Evolutionary conservation across 2,329 filamentous ascomycete genomes (phyloP).

Genomic region (Dothistroma septosporum): DNA sequence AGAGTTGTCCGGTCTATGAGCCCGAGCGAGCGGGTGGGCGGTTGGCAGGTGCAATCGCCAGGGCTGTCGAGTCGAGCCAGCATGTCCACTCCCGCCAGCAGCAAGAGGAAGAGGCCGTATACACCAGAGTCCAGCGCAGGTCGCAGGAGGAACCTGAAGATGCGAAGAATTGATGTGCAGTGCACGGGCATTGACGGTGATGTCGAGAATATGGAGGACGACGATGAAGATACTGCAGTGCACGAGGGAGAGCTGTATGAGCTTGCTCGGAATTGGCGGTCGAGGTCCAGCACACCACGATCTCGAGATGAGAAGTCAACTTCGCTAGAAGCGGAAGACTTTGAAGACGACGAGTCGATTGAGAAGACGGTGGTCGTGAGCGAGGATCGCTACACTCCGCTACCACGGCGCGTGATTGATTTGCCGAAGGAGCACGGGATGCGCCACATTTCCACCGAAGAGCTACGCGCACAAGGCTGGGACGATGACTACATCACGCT

Average conservation of each 20-base stretch:
- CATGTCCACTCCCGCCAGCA: constrained; percentile 14
- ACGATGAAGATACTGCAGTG: background rate
- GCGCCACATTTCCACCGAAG: constrained; percentile 23
- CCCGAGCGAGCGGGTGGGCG: constrained; percentile 28
- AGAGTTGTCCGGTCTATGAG: constrained; percentile 32
- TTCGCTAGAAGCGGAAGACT: constrained; percentile 6
- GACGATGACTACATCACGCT: constrained; percentile 50
- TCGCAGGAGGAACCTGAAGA: constrained; percentile 18
- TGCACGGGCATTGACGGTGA: constrained; percentile 9
- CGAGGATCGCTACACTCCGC: constrained; percentile 22
- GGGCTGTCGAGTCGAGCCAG: constrained; percentile 7
- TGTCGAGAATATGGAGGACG: constrained; percentile 7
- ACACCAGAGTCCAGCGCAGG: constrained; percentile 14
- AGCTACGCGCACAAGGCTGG: constrained; percentile 41
- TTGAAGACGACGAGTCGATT: constrained; percentile 14
- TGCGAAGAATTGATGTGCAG: constrained; percentile 19
- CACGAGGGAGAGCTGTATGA: constrained; percentile 4
- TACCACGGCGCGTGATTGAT: constrained; percentile 15
- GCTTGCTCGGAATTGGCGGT: background rate
- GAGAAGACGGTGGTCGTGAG: constrained; percentile 37
- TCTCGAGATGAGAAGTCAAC: constrained; percentile 8
- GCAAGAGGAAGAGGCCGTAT: constrained; percentile 18
- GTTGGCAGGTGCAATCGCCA: constrained; percentile 21
- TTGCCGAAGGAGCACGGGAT: constrained; percentile 24
- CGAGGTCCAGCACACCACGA: constrained; percentile 10